These are phyloP conservation scores for Tritrichomonas musculus DNA, from an alignment of 208 protist species.

Conservation along the genomic window DNA sequence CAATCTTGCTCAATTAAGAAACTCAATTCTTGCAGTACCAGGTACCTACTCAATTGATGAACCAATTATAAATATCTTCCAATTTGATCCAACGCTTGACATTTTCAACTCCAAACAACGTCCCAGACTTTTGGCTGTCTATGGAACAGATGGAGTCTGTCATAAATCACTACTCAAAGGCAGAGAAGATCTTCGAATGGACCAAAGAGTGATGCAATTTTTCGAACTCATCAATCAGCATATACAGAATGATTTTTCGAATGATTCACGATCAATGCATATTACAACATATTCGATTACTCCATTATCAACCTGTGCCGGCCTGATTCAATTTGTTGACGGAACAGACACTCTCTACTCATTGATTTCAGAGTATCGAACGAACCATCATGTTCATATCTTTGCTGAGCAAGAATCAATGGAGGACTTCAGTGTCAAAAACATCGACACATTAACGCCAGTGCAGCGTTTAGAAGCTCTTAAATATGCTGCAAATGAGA, in stretches of 20 bases:
- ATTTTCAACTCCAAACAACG: background rate
- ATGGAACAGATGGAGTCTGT: background rate
- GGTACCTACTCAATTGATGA: background rate
- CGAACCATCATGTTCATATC: background rate
- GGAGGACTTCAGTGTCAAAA: background rate
- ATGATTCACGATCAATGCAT: background rate
- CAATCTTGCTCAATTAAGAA: background rate
- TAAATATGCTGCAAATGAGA: background rate
- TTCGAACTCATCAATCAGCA: background rate
- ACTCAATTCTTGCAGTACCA: background rate
- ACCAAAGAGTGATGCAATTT: constrained; percentile 23
- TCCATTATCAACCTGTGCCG: background rate
- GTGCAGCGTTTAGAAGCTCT: background rate
- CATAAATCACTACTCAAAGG: background rate
- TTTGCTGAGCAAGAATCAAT: background rate
- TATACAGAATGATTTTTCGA: background rate
- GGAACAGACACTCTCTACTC: background rate
- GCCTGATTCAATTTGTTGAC: background rate
- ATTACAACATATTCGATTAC: background rate
- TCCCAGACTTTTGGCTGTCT: background rate
- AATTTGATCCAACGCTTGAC: background rate
- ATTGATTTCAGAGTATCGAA: background rate
- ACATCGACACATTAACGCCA: background rate
- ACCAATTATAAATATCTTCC: background rate
- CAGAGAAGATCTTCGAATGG: background rate